Conservation (phyloP, 148 eudicot species). For the Mesembryanthemum crystallinum region DNA sequence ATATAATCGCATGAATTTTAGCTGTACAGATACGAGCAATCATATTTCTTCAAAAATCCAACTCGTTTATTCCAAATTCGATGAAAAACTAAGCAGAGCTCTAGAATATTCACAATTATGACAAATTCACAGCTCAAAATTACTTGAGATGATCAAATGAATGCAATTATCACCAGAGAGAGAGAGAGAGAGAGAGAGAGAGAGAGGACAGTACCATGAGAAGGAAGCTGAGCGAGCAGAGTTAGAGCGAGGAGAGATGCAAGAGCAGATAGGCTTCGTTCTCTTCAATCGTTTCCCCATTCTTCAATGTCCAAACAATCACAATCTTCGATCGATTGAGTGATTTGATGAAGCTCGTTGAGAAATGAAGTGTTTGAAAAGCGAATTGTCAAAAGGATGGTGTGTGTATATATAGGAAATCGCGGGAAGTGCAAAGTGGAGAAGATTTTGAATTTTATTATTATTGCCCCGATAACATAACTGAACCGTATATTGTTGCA, state of each 20-base stretch:
- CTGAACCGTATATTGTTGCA: no score
- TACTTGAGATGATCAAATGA: neutral
- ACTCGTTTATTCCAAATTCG: neutral
- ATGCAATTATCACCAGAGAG: neutral
- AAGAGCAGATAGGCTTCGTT: slow-evolving; percentile 52
- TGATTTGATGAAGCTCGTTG: neutral
- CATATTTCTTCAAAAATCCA: neutral
- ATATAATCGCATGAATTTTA: neutral
- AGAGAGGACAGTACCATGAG: slow-evolving; percentile 53
- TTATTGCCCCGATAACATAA: no score
- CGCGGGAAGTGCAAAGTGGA: slow-evolving; percentile 7
- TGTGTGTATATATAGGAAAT: neutral
- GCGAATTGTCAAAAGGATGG: neutral
- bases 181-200: slow-evolving; percentile 21
- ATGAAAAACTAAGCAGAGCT: neutral
- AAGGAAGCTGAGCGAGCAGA: slow-evolving; percentile 42
- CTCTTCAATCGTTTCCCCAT: slow-evolving; percentile 82
- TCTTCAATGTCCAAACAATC: neutral
- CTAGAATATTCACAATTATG: neutral
- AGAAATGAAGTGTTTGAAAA: no score
- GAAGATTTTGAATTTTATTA: no score
- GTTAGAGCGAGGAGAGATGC: slow-evolving; percentile 56
- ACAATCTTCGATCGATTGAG: slow-evolving; percentile 1
- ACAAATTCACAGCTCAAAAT: slow-evolving; percentile 1
- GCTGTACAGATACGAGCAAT: neutral